These are phyloP conservation scores for Coprinopsis sp. DNA, from an alignment of 768 basidiomycete genomes.

Conservation along the genomic window DNA sequence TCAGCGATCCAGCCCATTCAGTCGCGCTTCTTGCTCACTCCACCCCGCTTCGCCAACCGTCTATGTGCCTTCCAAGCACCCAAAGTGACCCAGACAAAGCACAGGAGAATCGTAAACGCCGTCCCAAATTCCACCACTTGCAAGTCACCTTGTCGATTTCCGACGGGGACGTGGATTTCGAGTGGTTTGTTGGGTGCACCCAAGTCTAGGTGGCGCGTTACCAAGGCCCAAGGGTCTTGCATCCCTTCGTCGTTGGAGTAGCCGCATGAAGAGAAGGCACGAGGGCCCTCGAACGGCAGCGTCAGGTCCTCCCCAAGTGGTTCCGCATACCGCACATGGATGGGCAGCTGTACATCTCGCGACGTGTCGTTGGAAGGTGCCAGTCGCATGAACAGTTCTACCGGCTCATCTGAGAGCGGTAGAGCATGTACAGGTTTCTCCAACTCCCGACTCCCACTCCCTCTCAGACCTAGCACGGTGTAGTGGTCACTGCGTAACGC, in stretches of 20 bases:
- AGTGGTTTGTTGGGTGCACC: not conserved
- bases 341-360: slow-evolving; percentile 37
- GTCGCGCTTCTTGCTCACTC: too few relatives aligned
- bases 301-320: slow-evolving; percentile 12
- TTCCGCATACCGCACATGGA: slow-evolving; percentile 44
- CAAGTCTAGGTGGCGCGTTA: too few relatives aligned
- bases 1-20: too few relatives aligned
- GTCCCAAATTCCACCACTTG: slow-evolving; percentile 39
- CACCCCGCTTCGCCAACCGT: not conserved
- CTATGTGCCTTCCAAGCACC: slow-evolving; percentile 19
- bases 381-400: slow-evolving; percentile 6
- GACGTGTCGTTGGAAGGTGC: not conserved
- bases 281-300: slow-evolving; percentile 11
- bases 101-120: slow-evolving; percentile 29
- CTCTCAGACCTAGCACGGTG: slow-evolving; percentile 24
- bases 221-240: too few relatives aligned
- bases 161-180: slow-evolving; percentile 33
- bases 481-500: slow-evolving; percentile 32
- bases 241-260: not conserved
- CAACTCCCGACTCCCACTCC: slow-evolving; percentile 40
- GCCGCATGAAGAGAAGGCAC: not conserved
- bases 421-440: slow-evolving; percentile 43
- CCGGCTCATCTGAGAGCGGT: slow-evolving; percentile 12
- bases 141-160: slow-evolving; percentile 28
- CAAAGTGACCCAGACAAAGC: slow-evolving; percentile 34